phyloP scores from a whole-genome alignment of 768 basidiomycete genomes.

The Calvatia gigantea region DNA sequence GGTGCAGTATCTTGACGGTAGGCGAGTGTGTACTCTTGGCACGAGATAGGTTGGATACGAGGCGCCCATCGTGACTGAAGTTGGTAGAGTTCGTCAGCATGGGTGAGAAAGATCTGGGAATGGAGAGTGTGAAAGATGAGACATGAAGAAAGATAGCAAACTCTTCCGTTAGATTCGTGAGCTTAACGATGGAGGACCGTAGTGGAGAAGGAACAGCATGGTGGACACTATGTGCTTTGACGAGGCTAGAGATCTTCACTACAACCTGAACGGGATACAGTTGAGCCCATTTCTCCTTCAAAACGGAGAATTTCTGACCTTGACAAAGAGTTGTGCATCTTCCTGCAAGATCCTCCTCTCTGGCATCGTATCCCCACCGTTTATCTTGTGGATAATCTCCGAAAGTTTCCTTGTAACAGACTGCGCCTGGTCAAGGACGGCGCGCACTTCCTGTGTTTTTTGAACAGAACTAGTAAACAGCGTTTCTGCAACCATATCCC shows the following conservation, averaged over 20 bases:
- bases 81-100: constrained; percentile 33
- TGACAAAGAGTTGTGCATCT: constrained; percentile 78
- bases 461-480: constrained; percentile 39
- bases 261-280: constrained; percentile 47
- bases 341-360: constrained; percentile 68
- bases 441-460: constrained; percentile 50
- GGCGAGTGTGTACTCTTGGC: constrained; percentile 52
- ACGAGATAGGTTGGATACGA: constrained; percentile 54
- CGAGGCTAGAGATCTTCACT: constrained; percentile 68
- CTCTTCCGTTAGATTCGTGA: constrained; percentile 84
- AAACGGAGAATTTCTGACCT: constrained; percentile 42
- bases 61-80: constrained; percentile 28
- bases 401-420: constrained; percentile 60
- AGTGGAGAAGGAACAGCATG: constrained; percentile 53
- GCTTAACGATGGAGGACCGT: constrained; percentile 65
- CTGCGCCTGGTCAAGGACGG: constrained; percentile 59
- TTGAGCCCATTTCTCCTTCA: background rate
- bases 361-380: constrained; percentile 48
- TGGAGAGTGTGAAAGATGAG: constrained; percentile 70
- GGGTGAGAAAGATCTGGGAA: constrained; percentile 58
- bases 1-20: constrained; percentile 32
- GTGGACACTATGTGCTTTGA: constrained; percentile 63
- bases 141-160: constrained; percentile 85
- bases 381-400: constrained; percentile 53
- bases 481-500: constrained; percentile 76